A percentile compares a stretch with the other conserved stretches of the same genome.
These are phyloP conservation scores for Trichoderma harzianum DNA, from an alignment of 2,329 filamentous ascomycete genomes.

Conservation along the genomic window DNA sequence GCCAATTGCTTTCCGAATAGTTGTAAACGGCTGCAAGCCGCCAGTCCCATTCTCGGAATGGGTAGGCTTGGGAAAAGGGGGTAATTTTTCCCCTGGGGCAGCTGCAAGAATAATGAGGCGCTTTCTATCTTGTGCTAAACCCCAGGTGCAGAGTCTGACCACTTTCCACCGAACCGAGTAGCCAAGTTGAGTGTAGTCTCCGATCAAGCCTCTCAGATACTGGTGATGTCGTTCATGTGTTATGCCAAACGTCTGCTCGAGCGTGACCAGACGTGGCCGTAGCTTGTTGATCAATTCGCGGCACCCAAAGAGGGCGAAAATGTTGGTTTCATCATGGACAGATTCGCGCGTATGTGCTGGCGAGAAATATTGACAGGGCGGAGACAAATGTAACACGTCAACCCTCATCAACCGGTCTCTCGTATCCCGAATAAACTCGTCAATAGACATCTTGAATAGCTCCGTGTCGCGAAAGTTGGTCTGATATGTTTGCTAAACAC, in stretches of 20 bases:
- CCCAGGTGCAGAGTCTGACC: slow-evolving; percentile 50
- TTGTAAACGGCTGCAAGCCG: slow-evolving; percentile 40
- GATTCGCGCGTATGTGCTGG: slow-evolving; percentile 67
- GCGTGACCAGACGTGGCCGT: slow-evolving; percentile 66
- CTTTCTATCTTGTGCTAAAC: slow-evolving; percentile 46
- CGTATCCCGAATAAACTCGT: slow-evolving; percentile 45
- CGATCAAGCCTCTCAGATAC: slow-evolving; percentile 59
- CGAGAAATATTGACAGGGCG: slow-evolving; percentile 75
- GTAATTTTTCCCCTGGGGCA: slow-evolving; percentile 67
- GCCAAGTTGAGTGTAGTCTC: slow-evolving; percentile 59
- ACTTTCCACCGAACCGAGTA: slow-evolving; percentile 71
- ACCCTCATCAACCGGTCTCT: slow-evolving; percentile 39
- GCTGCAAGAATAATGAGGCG: slow-evolving; percentile 56
- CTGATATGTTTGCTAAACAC: slow-evolving; percentile 56
- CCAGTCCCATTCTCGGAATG: slow-evolving; percentile 44
- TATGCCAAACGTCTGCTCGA: slow-evolving; percentile 77
- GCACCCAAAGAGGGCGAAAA: slow-evolving; percentile 54
- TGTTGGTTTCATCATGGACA: slow-evolving; percentile 67
- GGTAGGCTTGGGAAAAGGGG: slow-evolving; percentile 60
- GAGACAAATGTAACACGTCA: slow-evolving; percentile 71
- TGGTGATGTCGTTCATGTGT: slow-evolving; percentile 47
- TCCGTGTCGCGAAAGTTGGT: slow-evolving; percentile 54
- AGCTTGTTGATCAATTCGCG: slow-evolving; percentile 53
- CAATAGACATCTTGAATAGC: slow-evolving; percentile 47
- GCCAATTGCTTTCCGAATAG: slow-evolving; percentile 42